Evolutionary conservation across 768 basidiomycete species (phyloP).

Genomic region (Xerocomus spinulosus): DNA sequence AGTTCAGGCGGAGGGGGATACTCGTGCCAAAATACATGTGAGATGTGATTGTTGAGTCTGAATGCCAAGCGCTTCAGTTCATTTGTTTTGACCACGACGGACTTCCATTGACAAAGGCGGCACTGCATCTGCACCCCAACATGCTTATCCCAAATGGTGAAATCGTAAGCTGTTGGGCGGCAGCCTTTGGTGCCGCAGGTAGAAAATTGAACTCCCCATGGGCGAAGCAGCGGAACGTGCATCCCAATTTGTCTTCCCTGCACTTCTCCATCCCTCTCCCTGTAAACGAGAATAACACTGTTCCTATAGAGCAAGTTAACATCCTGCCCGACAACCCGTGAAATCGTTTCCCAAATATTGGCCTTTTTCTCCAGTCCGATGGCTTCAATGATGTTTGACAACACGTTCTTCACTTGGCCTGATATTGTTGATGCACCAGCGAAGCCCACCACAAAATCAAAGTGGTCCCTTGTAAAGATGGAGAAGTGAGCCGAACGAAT

Average conservation of each 20-base stretch:
- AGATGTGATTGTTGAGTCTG: too few relatives aligned
- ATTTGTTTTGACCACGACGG: background rate
- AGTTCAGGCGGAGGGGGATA: too few relatives aligned
- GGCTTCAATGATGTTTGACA: background rate
- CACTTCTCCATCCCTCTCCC: background rate
- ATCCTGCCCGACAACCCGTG: background rate
- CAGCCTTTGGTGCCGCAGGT: background rate
- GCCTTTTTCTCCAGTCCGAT: background rate
- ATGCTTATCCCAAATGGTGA: background rate
- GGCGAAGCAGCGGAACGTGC: background rate
- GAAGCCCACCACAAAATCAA: conserved; percentile 1
- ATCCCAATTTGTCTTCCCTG: background rate
- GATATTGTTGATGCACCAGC: background rate
- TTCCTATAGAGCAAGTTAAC: background rate
- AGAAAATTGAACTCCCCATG: background rate
- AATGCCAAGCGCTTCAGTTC: background rate
- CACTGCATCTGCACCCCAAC: background rate
- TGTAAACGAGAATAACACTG: background rate
- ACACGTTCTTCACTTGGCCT: background rate
- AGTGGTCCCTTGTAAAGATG: background rate
- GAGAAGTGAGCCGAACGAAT: too few relatives aligned
- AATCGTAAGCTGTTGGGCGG: background rate
- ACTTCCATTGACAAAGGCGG: background rate
- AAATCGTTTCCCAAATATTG: background rate
- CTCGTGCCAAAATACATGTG: too few relatives aligned